A percentile compares a stretch with the other conserved stretches of the same genome.
Evolutionary conservation across 768 basidiomycete species (phyloP).

Genomic region (Lyophyllum atratum): DNA sequence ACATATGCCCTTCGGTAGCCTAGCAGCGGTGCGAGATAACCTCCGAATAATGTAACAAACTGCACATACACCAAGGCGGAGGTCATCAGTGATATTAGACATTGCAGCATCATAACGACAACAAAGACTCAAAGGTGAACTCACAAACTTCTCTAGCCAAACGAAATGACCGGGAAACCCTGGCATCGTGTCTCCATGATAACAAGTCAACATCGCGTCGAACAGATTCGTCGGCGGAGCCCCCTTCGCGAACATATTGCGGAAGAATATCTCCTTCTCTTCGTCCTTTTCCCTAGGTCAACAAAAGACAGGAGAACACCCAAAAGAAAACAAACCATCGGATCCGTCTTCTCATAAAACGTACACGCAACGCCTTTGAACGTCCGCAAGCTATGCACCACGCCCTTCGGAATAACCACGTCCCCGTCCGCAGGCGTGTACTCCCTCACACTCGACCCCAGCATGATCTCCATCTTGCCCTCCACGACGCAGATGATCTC

Average conservation of each 20-base stretch:
- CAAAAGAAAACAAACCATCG: conserved; percentile 22
- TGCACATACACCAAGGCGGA: conserved; percentile 4
- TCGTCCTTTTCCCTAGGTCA: conserved; percentile 20
- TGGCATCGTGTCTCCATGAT: conserved; percentile 28
- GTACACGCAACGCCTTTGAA: conserved; percentile 28
- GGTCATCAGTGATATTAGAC: no score
- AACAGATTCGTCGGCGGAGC: conserved; percentile 17
- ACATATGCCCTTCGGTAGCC: not conserved
- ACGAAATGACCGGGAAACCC: conserved; percentile 27
- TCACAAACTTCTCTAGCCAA: conserved; percentile 29
- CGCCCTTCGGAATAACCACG: conserved; percentile 28
- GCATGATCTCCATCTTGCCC: conserved; percentile 29
- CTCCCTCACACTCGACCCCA: conserved; percentile 20
- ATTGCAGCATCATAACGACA: no score
- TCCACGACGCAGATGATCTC: conserved; percentile 31
- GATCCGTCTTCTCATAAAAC: conserved; percentile 32
- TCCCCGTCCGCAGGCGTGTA: conserved; percentile 33
- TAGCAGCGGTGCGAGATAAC: conserved; percentile 15
- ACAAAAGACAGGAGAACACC: not conserved
- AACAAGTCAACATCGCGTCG: conserved; percentile 21
- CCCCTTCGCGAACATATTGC: conserved; percentile 25
- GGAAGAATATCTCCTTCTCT: conserved; percentile 36
- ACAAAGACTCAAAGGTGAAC: conserved; percentile 4
- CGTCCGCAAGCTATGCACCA: conserved; percentile 26
- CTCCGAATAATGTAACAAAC: conserved; percentile 29